phyloP scores from a whole-genome alignment of 2,329 filamentous ascomycete genomes.

The Xylariaceae sp. region DNA sequence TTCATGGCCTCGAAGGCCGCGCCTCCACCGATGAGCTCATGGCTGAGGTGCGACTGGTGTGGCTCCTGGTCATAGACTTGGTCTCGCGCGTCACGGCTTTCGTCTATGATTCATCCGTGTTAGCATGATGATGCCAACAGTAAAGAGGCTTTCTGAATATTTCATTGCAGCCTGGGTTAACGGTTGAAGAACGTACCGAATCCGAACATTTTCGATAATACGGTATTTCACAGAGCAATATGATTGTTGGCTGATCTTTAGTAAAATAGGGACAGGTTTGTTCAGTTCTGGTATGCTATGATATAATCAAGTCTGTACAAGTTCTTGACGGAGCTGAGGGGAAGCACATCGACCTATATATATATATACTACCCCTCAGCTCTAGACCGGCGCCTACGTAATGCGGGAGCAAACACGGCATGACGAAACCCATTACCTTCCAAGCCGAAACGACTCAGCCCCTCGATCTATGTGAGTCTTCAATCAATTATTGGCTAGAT shows the following conservation, averaged over 20 bases:
- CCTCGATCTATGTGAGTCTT: neutral
- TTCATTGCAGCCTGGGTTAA: neutral
- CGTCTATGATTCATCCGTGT: conserved; percentile 39
- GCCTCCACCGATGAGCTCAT: conserved; percentile 77
- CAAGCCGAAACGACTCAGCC: conserved; percentile 1
- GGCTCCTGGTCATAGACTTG: conserved; percentile 48
- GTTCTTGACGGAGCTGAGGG: too few species aligned
- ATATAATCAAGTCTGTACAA: too few species aligned
- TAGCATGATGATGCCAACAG: neutral
- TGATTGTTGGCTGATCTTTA: too few species aligned
- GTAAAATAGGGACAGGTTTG: too few species aligned
- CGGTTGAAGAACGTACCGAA: conserved; percentile 36
- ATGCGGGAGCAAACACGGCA: too few species aligned
- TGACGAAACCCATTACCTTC: conserved; percentile 13
- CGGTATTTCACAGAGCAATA: neutral
- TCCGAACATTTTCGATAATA: conserved; percentile 39
- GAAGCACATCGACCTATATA: too few species aligned
- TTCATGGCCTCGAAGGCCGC: conserved; percentile 83
- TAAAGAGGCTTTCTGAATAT: neutral
- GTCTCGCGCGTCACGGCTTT: conserved; percentile 51
- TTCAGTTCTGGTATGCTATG: too few species aligned
- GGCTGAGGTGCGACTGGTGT: conserved; percentile 69
- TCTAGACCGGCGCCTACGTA: too few species aligned
- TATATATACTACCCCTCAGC: conserved; percentile 4
- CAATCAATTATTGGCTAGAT: neutral